Conservation (phyloP, 768 basidiomycete genomes). For the Tubosaeta sp. region DNA sequence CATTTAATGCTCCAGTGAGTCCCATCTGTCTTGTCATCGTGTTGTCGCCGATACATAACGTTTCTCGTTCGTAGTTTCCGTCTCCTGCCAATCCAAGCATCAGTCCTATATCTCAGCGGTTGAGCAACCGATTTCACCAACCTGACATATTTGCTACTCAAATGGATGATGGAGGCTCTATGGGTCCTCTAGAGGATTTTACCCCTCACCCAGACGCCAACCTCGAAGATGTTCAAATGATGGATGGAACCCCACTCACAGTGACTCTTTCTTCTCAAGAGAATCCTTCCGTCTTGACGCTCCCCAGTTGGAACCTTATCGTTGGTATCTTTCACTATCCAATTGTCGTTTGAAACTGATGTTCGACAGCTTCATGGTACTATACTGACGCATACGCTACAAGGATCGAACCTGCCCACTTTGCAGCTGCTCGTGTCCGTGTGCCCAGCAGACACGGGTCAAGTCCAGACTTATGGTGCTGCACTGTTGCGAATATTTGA, state of each 20-base stretch:
- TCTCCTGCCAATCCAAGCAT: conserved; percentile 21
- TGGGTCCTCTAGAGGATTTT: conserved; percentile 9
- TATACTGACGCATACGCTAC: conserved; percentile 53
- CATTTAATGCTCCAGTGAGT: conserved; percentile 8
- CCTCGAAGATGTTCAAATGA: conserved; percentile 35
- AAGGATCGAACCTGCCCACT: conserved; percentile 38
- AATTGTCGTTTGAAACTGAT: conserved; percentile 3
- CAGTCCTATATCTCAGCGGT: conserved; percentile 18
- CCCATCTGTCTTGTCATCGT: not conserved
- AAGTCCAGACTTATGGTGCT: conserved; percentile 36
- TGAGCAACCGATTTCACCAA: conserved; percentile 7
- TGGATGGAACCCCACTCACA: conserved; percentile 19
- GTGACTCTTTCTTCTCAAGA: conserved; percentile 23
- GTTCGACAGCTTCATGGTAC: conserved; percentile 50
- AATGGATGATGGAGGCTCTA: conserved; percentile 8
- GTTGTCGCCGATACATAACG: not conserved
- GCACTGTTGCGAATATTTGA: conserved; percentile 38
- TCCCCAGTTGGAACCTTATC: conserved; percentile 52
- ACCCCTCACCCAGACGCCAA: conserved; percentile 16
- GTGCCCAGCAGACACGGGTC: conserved; percentile 22
- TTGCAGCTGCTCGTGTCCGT: conserved; percentile 50
- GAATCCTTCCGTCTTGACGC: conserved; percentile 32
- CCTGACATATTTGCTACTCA: conserved; percentile 20
- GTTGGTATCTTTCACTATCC: conserved; percentile 33
- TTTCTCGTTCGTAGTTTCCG: conserved; percentile 1